A percentile compares a stretch with the other conserved stretches of the same genome.
Conservation (phyloP, 2,329 filamentous ascomycete genomes). For the Aspergillus vadensis region DNA sequence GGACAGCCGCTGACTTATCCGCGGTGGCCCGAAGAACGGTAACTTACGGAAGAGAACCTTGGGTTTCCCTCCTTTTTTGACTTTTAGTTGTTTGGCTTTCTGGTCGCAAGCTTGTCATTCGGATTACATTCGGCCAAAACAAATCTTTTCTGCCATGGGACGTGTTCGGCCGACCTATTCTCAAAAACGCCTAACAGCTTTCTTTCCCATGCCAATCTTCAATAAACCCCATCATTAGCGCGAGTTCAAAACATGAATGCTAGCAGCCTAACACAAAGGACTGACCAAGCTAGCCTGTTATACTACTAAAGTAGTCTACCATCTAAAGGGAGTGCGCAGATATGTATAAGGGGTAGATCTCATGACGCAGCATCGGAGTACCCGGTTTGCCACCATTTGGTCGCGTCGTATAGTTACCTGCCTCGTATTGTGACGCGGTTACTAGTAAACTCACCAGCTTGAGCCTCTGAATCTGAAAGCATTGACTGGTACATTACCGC, state of each 20-base stretch:
- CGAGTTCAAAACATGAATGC: too few relatives aligned
- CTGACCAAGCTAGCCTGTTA: not conserved
- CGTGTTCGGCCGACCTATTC: too few relatives aligned
- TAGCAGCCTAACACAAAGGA: too few relatives aligned
- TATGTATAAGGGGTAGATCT: conserved; percentile 1
- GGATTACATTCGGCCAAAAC: conserved; percentile 17
- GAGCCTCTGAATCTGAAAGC: too few relatives aligned
- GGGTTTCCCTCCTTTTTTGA: conserved; percentile 7
- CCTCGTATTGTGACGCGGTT: not conserved
- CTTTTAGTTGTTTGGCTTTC: not conserved
- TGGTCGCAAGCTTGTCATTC: not conserved
- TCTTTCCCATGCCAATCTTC: too few relatives aligned
- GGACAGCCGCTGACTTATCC: conserved; percentile 10
- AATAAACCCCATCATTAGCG: too few relatives aligned
- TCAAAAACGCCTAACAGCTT: too few relatives aligned
- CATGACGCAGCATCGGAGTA: not conserved
- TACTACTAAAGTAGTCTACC: too few relatives aligned
- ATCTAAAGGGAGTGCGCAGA: too few relatives aligned
- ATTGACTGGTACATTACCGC: too few relatives aligned
- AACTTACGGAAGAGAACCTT: conserved; percentile 20
- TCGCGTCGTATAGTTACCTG: not conserved
- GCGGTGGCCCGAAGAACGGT: conserved; percentile 14
- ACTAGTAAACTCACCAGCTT: too few relatives aligned
- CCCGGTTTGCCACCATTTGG: conserved; percentile 2
- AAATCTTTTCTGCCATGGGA: not conserved